Conservation (phyloP, 441 rosid genomes). For the Geranium incanum region DNA sequence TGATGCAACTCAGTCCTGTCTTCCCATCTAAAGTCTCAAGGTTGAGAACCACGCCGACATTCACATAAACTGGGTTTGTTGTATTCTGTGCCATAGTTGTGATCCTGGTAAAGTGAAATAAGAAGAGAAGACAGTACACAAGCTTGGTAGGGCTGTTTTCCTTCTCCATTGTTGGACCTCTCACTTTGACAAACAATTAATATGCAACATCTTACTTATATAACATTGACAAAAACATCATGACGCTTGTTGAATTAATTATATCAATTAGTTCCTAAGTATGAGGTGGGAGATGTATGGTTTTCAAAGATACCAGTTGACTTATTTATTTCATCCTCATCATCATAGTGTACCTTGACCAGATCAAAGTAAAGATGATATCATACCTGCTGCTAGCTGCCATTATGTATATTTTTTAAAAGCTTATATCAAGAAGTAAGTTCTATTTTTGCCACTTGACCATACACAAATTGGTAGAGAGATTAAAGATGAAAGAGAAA, state of each 20-base stretch:
- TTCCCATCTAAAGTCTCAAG: conserved; percentile 1
- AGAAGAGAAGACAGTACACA: neutral
- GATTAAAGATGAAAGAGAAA: too few species aligned
- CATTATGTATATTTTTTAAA: too few species aligned
- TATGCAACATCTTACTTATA: neutral
- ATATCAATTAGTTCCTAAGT: neutral
- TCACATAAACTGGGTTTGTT: neutral
- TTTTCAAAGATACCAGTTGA: neutral
- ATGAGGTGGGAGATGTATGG: neutral
- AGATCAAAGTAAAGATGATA: neutral
- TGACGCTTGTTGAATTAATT: too few species aligned
- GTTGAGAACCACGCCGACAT: neutral
- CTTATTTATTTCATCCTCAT: neutral
- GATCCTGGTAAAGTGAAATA: neutral
- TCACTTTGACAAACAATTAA: neutral
- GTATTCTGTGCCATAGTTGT: neutral
- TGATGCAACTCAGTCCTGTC: neutral
- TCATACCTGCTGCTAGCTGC: neutral
- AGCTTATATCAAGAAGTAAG: too few species aligned
- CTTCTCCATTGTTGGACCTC: neutral
- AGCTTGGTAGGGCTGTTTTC: conserved; percentile 1
- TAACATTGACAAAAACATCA: neutral
- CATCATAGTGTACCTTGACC: neutral
- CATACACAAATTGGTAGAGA: too few species aligned
- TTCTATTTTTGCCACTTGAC: too few species aligned